phyloP scores from a whole-genome alignment of 139 green algal species.

The Coelastrella sp. region DNA sequence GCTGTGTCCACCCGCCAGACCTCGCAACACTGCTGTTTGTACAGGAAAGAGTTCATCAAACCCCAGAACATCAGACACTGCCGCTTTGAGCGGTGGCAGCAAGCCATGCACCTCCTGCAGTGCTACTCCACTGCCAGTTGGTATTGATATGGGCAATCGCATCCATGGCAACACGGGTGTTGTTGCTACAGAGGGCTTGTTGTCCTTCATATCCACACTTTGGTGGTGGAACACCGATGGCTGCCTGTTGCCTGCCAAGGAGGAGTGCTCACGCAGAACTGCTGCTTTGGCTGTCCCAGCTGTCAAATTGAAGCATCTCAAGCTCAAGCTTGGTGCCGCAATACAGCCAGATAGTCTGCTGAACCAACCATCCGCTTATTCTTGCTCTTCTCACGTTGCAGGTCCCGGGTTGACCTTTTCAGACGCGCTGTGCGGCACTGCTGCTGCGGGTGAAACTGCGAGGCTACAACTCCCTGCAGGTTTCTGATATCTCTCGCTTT shows the following conservation, averaged over 20 bases:
- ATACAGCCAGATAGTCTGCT: too few species aligned
- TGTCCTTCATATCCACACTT: background rate
- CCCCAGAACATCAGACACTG: constrained; percentile 37
- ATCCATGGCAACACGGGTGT: constrained; percentile 86
- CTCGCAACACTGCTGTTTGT: constrained; percentile 81
- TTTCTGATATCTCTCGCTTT: too few species aligned
- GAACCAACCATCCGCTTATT: too few species aligned
- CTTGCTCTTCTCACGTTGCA: too few species aligned
- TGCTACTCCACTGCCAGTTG: constrained; percentile 54
- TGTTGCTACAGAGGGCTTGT: background rate
- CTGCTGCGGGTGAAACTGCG: too few species aligned
- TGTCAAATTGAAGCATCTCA: too few species aligned
- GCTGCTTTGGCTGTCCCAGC: too few species aligned
- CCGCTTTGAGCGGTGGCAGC: constrained; percentile 53
- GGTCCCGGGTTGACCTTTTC: too few species aligned
- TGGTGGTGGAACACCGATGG: background rate
- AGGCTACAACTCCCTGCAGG: too few species aligned
- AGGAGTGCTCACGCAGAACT: background rate
- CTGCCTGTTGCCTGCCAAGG: background rate
- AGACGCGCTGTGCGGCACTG: too few species aligned
- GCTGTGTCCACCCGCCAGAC: constrained; percentile 74
- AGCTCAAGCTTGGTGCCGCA: too few species aligned
- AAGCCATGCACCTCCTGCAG: constrained; percentile 71
- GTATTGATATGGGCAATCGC: constrained; percentile 78
- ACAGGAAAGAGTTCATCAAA: constrained; percentile 85